Conservation (phyloP, 2,329 filamentous ascomycete genomes). For the Ophiocordyceps unilateralis region DNA sequence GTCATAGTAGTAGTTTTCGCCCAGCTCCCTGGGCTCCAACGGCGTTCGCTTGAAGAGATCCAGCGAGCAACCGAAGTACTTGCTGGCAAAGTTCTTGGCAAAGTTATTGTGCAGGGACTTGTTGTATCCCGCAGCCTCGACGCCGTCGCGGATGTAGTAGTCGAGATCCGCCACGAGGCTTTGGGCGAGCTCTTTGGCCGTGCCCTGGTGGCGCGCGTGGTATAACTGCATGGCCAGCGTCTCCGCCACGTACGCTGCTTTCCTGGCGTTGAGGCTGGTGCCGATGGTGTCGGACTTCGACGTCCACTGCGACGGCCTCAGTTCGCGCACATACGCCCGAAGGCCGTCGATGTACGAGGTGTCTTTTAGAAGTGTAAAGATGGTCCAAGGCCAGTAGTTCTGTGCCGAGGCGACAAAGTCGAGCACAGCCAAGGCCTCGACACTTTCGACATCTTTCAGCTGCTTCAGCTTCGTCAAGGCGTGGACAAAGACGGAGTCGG, state of each 20-base stretch:
- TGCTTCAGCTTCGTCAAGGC: slow-evolving; percentile 54
- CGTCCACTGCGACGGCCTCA: slow-evolving; percentile 33
- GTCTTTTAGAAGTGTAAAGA: slow-evolving; percentile 61
- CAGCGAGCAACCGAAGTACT: slow-evolving; percentile 59
- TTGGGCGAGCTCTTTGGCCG: slow-evolving; percentile 46
- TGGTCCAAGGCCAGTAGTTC: slow-evolving; percentile 92
- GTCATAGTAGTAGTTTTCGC: slow-evolving; percentile 71
- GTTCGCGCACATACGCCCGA: slow-evolving; percentile 46
- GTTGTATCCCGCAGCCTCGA: slow-evolving; percentile 71
- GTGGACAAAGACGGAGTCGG: slow-evolving; percentile 52
- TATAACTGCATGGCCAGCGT: slow-evolving; percentile 85
- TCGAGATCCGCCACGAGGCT: slow-evolving; percentile 57
- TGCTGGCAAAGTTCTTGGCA: slow-evolving; percentile 63
- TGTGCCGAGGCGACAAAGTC: slow-evolving; percentile 79
- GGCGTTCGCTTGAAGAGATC: slow-evolving; percentile 64
- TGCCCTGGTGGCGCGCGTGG: slow-evolving; percentile 60
- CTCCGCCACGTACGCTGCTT: slow-evolving; percentile 72
- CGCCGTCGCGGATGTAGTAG: slow-evolving; percentile 65
- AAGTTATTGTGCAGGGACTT: slow-evolving; percentile 73
- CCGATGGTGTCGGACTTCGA: slow-evolving; percentile 37
- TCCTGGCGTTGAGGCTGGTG: slow-evolving; percentile 45
- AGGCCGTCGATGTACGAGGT: slow-evolving; percentile 55
- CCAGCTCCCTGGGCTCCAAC: slow-evolving; percentile 48
- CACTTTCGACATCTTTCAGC: slow-evolving; percentile 46
- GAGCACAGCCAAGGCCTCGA: slow-evolving; percentile 56